Base-by-base conservation (phyloP, 768 basidiomycete species). In the Pholiota molesta region DNA sequence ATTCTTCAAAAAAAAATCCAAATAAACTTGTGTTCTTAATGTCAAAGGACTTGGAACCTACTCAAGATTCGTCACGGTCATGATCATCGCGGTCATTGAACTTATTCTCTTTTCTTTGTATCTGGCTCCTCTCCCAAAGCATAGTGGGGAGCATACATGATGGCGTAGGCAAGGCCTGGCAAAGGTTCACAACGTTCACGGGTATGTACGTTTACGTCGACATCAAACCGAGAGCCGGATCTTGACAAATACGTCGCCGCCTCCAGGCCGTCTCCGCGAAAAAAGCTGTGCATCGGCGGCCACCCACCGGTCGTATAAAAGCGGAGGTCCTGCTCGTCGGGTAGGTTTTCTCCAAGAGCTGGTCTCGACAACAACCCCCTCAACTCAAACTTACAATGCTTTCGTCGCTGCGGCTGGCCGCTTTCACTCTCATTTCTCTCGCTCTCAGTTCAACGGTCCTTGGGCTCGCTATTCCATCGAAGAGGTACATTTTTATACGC, bases 341-440 rank as follows among this genome's bases (percentile, higher is more conserved):
- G n/a, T 31, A 31, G 45, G 29, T 35, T 33, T 37, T 26, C 35
- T 23, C 60, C 58, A 63, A 60, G 68, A 71, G 69, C 69, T 65
- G 69, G 69, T 64, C 66, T 68, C 80, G 77, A 66, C 75, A 77
- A 77, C 71, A 77, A 82, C 81, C 72, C 80, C 82, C 68, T 77
- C 21, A 39, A 55, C 71, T 79, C 56, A 79, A 80, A 71, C 69
- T 69, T 54, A 71, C 79, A 21, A 68, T 76, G 66, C 72, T 68
- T 13, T 59, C 62, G 23, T 69, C 72, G 57, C 56, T 71, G 72
- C 72, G 72, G 72, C 72, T 73, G 72, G 72, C 72, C 72, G 72
- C 72, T 64, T 54, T 72, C 45, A 53, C 65, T 57, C 29, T 68
- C 55, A 6, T 66, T 37, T 67, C 60, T 58, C 52, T 71, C 17